phyloP scores from a whole-genome alignment of 495 filamentous ascomycete genomes.

The Aspergillus funiculosus region DNA sequence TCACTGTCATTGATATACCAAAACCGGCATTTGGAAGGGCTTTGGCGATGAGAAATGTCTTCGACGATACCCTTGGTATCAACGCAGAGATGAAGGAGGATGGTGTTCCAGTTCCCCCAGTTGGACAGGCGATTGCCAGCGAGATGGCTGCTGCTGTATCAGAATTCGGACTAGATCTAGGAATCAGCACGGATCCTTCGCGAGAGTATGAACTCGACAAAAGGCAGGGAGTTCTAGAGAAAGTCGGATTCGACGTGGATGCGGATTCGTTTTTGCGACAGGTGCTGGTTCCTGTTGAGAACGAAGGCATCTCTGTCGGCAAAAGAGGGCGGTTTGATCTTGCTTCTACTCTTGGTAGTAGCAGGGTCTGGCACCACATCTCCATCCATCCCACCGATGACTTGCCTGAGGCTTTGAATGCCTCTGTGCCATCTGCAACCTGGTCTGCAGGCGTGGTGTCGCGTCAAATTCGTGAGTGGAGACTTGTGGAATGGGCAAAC shows the following conservation, averaged over 20 bases:
- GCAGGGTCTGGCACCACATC: constrained; percentile 93
- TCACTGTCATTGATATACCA: constrained; percentile 85
- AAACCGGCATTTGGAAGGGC: constrained; percentile 76
- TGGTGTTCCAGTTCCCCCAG: constrained; percentile 64
- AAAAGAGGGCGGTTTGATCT: constrained; percentile 72
- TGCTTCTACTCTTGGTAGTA: constrained; percentile 60
- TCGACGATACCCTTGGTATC: constrained; percentile 87
- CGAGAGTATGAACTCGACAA: constrained; percentile 74
- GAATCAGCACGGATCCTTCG: constrained; percentile 59
- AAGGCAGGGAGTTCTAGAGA: constrained; percentile 77
- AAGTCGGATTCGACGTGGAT: constrained; percentile 74
- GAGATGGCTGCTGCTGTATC: constrained; percentile 79
- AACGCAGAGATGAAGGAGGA: constrained; percentile 97
- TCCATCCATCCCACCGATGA: constrained; percentile 89
- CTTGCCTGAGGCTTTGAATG: constrained; percentile 60
- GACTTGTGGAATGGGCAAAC: constrained; percentile 94
- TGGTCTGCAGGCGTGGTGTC: constrained; percentile 94
- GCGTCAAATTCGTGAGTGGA: constrained; percentile 84
- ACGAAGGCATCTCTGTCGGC: constrained; percentile 67
- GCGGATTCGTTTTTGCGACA: constrained; percentile 74
- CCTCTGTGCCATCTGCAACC: constrained; percentile 55
- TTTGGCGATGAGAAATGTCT: constrained; percentile 76
- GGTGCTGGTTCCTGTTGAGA: constrained; percentile 74
- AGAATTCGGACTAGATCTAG: constrained; percentile 75
- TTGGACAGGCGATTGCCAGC: constrained; percentile 69